Base-by-base conservation (phyloP, 768 basidiomycete genomes). In the Termitomyces eurrhizus region DNA sequence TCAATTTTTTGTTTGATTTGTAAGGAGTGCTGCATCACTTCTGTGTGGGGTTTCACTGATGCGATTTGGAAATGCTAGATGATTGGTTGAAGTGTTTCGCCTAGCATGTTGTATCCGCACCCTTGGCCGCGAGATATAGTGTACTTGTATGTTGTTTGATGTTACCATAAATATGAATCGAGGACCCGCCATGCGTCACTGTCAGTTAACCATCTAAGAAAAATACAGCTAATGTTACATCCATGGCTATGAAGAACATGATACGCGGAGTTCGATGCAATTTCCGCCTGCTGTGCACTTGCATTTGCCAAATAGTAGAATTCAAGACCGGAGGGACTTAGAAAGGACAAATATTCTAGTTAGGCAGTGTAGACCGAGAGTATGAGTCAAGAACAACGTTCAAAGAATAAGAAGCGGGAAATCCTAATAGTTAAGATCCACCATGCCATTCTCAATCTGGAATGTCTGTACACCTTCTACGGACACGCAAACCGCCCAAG, bases 191-290 rank as follows among this genome's bases (percentile, higher is more conserved):
- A 82, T 21, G 81, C 80, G 64, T 84, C 8, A 81, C 74, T 33
- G 29, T 80, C 82, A 12, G 82, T 82, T 55, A 83, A 83, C 81
- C 80, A 83, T 37, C 79, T 80, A 8, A 83, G 68, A 36, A 81
- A 81, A 68, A 61, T 69, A 72, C 4, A 80, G 66, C 6, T 73
- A 62, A 77, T 68, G 59, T 79, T 78, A 55, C 29, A 29, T 29
- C 29, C 29, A 29, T 29, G 29, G 29, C 29, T 29, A 14, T 41
- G 6, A 18, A 1, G 1, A 41, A 18, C 39, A 41, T 18, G 39
- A 41, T 16, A 41, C 16, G 16, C 37, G 37, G 41, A 42, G 18
- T 42, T n/a, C 6, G 18, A 42, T 42, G 8, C 2, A 2, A n/a
- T 11, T 41, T 41, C 18, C 16, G 7, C 39, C 39, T 41, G 16